Evolutionary conservation across 352 stramenopile genomes (phyloP).

Genomic region (Phytophthora pisi): DNA sequence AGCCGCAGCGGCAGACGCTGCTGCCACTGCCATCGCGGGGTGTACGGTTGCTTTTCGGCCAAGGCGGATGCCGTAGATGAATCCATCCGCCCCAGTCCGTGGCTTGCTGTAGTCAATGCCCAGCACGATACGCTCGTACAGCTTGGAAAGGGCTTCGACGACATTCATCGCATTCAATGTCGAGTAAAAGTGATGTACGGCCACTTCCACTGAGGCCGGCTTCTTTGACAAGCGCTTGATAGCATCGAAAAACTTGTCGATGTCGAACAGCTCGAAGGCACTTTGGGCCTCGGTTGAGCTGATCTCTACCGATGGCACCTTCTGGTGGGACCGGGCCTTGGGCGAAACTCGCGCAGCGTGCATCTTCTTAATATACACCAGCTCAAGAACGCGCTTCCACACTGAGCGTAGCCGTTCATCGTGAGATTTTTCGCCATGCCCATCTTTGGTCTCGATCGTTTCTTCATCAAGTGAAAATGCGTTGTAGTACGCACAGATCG

Average conservation of each 20-base stretch:
- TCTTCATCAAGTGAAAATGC: constrained; percentile 52
- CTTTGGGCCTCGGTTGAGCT: background rate
- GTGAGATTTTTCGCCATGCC: constrained; percentile 16
- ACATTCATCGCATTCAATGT: constrained; percentile 61
- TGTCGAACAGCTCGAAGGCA: constrained; percentile 66
- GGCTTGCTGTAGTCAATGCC: constrained; percentile 71
- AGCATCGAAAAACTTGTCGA: constrained; percentile 58
- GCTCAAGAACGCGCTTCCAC: constrained; percentile 64
- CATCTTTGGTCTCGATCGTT: constrained; percentile 35
- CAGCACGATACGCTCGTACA: constrained; percentile 67
- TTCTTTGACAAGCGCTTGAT: constrained; percentile 61
- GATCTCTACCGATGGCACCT: constrained; percentile 4
- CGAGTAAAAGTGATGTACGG: constrained; percentile 62
- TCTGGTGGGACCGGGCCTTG: constrained; percentile 14
- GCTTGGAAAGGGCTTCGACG: constrained; percentile 61
- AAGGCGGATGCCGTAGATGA: constrained; percentile 79
- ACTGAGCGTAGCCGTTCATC: constrained; percentile 37
- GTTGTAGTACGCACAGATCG: constrained; percentile 69
- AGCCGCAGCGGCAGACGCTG: constrained; percentile 31
- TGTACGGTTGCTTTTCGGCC: constrained; percentile 59
- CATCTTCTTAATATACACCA: constrained; percentile 67
- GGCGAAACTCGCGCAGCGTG: constrained; percentile 24
- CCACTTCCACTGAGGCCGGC: constrained; percentile 50
- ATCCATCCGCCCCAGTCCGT: constrained; percentile 45
- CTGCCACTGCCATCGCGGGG: constrained; percentile 35